phyloP scores from a whole-genome alignment of 495 filamentous ascomycete species.

The Annulohypoxylon bovei region DNA sequence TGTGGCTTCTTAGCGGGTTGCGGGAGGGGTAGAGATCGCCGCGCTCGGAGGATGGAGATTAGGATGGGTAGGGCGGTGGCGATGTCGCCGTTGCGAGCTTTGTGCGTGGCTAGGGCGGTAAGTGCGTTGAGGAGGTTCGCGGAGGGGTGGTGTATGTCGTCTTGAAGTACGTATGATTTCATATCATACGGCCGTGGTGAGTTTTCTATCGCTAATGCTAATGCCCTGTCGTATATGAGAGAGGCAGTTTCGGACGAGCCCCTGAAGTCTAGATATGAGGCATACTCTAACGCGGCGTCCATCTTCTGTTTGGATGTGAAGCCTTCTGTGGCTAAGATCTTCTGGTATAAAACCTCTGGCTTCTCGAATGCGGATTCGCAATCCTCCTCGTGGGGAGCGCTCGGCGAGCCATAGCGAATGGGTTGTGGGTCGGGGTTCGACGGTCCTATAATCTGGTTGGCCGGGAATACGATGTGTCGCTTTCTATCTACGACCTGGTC shows the following conservation, averaged over 20 bases:
- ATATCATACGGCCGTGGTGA: conserved; percentile 64
- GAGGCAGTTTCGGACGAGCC: conserved; percentile 64
- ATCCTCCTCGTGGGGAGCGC: conserved; percentile 74
- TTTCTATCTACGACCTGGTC: conserved; percentile 76
- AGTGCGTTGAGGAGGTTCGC: conserved; percentile 76
- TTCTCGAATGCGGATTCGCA: conserved; percentile 69
- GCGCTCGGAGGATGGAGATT: conserved; percentile 82
- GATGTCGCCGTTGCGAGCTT: conserved; percentile 72
- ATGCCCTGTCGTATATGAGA: conserved; percentile 75
- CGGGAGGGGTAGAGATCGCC: conserved; percentile 55
- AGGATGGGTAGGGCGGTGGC: conserved; percentile 81
- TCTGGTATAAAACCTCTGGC: conserved; percentile 78
- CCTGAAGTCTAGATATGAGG: conserved; percentile 84
- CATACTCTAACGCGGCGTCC: conserved; percentile 82
- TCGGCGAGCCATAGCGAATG: conserved; percentile 65
- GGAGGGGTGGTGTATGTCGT: conserved; percentile 63
- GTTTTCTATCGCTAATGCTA: conserved; percentile 71
- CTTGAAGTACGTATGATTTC: conserved; percentile 68
- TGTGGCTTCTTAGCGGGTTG: conserved; percentile 5
- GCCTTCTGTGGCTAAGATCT: conserved; percentile 78
- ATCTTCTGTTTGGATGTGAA: conserved; percentile 78
- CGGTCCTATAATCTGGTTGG: conserved; percentile 76
- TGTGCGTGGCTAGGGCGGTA: conserved; percentile 80
- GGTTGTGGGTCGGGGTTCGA: conserved; percentile 84
- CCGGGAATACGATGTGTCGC: conserved; percentile 70